A percentile compares a stretch with the other conserved stretches of the same genome.
Evolutionary conservation across 2,329 filamentous ascomycete genomes (phyloP).

Genomic region (Amesomyces nigricolor): DNA sequence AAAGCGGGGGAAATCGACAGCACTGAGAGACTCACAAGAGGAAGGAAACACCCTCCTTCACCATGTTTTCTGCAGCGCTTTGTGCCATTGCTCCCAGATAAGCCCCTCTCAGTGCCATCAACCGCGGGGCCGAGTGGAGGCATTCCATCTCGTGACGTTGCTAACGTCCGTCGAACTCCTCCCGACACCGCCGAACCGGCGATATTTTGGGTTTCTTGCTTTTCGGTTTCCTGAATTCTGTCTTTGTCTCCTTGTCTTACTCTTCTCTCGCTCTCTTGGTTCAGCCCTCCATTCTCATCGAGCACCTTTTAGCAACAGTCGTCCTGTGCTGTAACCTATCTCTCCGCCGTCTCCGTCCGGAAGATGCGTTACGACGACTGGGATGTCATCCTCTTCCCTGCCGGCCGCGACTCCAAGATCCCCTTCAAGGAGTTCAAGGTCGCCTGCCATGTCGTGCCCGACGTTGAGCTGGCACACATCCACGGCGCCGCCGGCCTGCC

Average conservation of each 20-base stretch:
- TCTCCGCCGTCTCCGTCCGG: conserved; percentile 25
- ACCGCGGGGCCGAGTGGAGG: conserved; percentile 1
- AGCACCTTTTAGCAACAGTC: conserved; percentile 6
- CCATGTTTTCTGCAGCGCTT: background rate
- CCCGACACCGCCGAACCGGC: background rate
- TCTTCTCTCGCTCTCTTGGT: conserved; percentile 7
- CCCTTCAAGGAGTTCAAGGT: conserved; percentile 81
- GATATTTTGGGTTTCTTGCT: conserved; percentile 11
- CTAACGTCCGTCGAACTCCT: conserved; percentile 1
- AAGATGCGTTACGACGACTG: conserved; percentile 79
- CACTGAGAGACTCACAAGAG: background rate
- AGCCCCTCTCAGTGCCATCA: background rate
- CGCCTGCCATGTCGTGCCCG: conserved; percentile 63
- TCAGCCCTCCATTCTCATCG: conserved; percentile 10
- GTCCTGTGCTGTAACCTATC: background rate
- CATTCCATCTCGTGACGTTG: background rate
- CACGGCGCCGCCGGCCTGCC: conserved; percentile 50
- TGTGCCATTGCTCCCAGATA: background rate
- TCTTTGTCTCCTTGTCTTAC: conserved; percentile 3
- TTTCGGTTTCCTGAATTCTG: background rate
- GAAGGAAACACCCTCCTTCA: background rate
- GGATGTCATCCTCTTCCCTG: conserved; percentile 78
- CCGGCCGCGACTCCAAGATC: conserved; percentile 49
- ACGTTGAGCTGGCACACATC: conserved; percentile 48
- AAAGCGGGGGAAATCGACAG: background rate